These are phyloP conservation scores for Uromyces viciae-fabae DNA, from an alignment of 1,284 basidiomycete genomes.

Conservation along the genomic window DNA sequence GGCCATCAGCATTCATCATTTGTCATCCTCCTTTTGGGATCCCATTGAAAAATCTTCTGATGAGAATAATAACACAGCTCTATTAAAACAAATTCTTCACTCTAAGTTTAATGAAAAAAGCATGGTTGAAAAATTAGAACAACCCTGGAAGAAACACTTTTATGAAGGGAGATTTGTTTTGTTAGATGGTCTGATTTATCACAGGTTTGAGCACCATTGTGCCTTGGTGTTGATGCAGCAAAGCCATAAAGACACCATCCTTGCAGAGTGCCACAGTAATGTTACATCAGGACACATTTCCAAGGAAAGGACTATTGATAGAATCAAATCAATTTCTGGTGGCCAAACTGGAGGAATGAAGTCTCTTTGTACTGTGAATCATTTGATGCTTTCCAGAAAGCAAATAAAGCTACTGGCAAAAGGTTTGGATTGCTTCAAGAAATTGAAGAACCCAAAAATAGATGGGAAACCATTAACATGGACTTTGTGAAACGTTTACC, in stretches of 20 bases:
- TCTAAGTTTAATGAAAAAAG: background rate
- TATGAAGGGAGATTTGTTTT: background rate
- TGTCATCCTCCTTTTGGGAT: background rate
- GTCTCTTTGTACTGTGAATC: background rate
- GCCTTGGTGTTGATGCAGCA: background rate
- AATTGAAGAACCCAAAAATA: background rate
- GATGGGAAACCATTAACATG: background rate
- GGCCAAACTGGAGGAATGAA: slow-evolving; percentile 1
- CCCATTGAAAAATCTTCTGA: background rate
- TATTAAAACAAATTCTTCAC: background rate
- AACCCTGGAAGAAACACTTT: background rate
- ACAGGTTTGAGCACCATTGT: background rate
- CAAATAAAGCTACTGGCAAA: background rate
- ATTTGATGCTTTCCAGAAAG: background rate
- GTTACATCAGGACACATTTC: background rate
- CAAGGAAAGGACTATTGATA: background rate
- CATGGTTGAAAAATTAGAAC: background rate
- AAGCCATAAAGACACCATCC: background rate
- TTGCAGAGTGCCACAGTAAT: slow-evolving; percentile 4
- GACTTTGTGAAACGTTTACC: background rate
- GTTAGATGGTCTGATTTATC: slow-evolving; percentile 4
- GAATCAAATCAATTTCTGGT: background rate
- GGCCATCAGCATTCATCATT: background rate
- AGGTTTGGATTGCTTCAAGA: background rate
- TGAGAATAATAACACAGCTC: background rate